Evolutionary conservation across 768 basidiomycete genomes (phyloP).

Genomic region (Lyophyllum decastes): DNA sequence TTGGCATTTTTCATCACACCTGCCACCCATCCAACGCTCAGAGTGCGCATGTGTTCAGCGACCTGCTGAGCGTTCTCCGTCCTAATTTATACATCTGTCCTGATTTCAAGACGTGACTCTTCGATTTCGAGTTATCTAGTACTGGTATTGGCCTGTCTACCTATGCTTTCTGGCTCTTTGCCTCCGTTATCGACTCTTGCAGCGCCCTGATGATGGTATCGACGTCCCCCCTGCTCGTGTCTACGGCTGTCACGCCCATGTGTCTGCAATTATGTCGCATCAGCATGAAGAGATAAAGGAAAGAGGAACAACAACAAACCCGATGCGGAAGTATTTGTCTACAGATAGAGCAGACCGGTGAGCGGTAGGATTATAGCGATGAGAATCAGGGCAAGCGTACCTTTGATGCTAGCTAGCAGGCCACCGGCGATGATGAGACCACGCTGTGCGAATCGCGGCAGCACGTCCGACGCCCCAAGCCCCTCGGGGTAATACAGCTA

Average conservation of each 20-base stretch:
- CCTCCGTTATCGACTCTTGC: slow-evolving; percentile 54
- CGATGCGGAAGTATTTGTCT: slow-evolving; percentile 93
- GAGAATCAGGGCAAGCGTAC: slow-evolving; percentile 34
- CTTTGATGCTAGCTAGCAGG: slow-evolving; percentile 80
- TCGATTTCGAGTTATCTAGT: not conserved
- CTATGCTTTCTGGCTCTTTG: slow-evolving; percentile 30
- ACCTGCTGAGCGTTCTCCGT: no score
- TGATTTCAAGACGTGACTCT: not conserved
- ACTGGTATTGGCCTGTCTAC: not conserved
- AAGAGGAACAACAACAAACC: slow-evolving; percentile 44
- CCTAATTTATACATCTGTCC: no score
- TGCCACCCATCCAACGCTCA: no score
- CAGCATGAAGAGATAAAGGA: slow-evolving; percentile 1
- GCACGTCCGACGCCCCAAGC: slow-evolving; percentile 69
- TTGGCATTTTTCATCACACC: no score
- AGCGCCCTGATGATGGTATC: slow-evolving; percentile 70
- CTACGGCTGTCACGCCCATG: slow-evolving; percentile 87
- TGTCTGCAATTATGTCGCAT: slow-evolving; percentile 50
- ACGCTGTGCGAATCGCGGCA: slow-evolving; percentile 71
- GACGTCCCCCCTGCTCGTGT: slow-evolving; percentile 70
- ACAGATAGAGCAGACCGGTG: not conserved
- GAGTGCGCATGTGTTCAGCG: no score
- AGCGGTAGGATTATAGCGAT: not conserved
- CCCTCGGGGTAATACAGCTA: slow-evolving; percentile 85
- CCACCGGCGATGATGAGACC: slow-evolving; percentile 88